Percentiles rank a stretch among this genome's conserved stretches.
Conservation (phyloP, 768 basidiomycete species). For the Calocera cornea region DNA sequence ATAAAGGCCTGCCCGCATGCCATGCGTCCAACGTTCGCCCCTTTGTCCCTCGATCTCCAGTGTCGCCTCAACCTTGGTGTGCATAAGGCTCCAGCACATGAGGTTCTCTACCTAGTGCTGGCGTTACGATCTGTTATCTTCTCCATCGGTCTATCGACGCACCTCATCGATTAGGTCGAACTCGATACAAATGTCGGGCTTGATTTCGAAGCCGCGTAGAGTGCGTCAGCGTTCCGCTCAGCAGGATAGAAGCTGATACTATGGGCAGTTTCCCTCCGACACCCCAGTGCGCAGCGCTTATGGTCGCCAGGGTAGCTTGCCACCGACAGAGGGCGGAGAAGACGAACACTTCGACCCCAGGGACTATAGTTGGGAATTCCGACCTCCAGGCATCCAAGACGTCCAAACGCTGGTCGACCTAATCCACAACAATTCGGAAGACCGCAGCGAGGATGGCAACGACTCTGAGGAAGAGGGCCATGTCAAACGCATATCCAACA, state of each 20-base stretch:
- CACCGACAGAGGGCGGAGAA: not conserved
- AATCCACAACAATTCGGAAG: not conserved
- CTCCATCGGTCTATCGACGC: not conserved
- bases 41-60: not conserved
- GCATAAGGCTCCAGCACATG: not conserved
- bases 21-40: not conserved
- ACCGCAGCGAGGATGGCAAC: not conserved
- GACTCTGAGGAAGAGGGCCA: not conserved
- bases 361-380: not conserved
- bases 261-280: not conserved
- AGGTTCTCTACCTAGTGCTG: not conserved
- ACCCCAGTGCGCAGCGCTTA: not conserved
- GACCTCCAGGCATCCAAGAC: not conserved
- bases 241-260: too few relatives aligned
- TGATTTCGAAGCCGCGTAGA: not conserved
- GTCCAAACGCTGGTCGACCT: not conserved
- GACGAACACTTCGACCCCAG: conserved; percentile 1
- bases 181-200: not conserved
- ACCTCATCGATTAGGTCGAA: not conserved
- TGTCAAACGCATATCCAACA: not conserved
- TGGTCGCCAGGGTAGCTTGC: not conserved
- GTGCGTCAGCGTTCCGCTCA: not conserved
- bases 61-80: not conserved
- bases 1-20: not conserved
- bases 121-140: not conserved